phyloP scores from a whole-genome alignment of 805 yeast genomes.

The Phaffomyces opuntiae region DNA sequence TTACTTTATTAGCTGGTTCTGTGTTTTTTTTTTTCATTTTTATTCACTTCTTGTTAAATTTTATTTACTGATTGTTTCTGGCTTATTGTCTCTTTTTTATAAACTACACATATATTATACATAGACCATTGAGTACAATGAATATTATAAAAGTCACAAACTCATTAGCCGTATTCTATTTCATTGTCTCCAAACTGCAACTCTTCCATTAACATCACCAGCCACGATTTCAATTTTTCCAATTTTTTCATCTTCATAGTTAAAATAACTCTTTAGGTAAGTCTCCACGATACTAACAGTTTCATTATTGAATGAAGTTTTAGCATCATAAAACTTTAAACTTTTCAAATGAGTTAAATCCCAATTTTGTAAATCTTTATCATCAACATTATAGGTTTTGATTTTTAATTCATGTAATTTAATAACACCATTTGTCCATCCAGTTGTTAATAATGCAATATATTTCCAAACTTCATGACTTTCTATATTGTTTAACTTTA shows the following conservation, averaged over 20 bases:
- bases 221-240: slow-evolving; percentile 39
- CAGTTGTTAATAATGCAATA: slow-evolving; percentile 29
- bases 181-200: slow-evolving; percentile 38
- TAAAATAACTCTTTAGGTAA: slow-evolving; percentile 24
- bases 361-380: slow-evolving; percentile 16
- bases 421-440: slow-evolving; percentile 27
- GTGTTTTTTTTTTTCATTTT: background rate
- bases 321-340: slow-evolving; percentile 20
- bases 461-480: slow-evolving; percentile 34
- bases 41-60: background rate
- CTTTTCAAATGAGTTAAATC: slow-evolving; percentile 14
- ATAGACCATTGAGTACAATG: background rate
- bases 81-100: background rate
- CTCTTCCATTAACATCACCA: slow-evolving; percentile 48
- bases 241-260: slow-evolving; percentile 30
- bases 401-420: slow-evolving; percentile 26
- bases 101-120: background rate
- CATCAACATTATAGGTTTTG: background rate
- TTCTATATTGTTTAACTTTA: slow-evolving; percentile 21
- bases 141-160: no score
- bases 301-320: slow-evolving; percentile 8
- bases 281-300: slow-evolving; percentile 28
- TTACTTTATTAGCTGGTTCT: background rate
- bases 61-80: no score
- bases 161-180: background rate